Conservation (phyloP, 257 asterid genomes). For the Ilex asprella region DNA sequence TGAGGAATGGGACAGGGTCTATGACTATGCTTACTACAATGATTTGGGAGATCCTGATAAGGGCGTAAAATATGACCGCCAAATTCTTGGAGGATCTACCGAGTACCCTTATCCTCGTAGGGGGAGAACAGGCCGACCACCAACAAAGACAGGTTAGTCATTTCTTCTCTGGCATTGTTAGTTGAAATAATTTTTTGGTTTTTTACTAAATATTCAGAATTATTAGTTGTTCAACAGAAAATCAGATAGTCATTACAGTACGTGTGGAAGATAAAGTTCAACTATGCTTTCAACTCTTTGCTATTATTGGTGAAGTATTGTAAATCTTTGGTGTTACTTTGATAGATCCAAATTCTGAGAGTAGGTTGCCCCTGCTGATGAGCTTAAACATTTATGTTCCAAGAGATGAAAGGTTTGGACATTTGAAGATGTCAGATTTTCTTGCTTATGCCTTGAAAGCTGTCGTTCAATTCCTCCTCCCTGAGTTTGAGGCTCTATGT, state of each 20-base stretch:
- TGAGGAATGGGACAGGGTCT: constrained; percentile 70
- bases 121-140: constrained; percentile 69
- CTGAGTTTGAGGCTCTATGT: constrained; percentile 54
- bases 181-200: no score
- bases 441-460: constrained; percentile 64
- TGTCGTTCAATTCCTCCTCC: constrained; percentile 50
- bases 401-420: constrained; percentile 73
- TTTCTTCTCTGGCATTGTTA: background rate
- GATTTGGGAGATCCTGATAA: constrained; percentile 35
- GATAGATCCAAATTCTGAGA: constrained; percentile 60
- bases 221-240: no score
- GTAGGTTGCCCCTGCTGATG: constrained; percentile 46
- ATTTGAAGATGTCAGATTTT: constrained; percentile 67
- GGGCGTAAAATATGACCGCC: constrained; percentile 43
- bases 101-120: constrained; percentile 77
- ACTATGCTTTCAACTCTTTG: no score
- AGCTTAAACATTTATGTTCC: constrained; percentile 68
- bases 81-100: constrained; percentile 57
- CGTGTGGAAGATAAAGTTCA: no score
- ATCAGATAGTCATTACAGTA: no score
- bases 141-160: constrained; percentile 40
- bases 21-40: constrained; percentile 46
- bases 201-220: no score
- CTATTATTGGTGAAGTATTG: no score
- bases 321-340: background rate